Evolutionary conservation across 352 stramenopile genomes (phyloP).

Genomic region (Pythium sukuiense): DNA sequence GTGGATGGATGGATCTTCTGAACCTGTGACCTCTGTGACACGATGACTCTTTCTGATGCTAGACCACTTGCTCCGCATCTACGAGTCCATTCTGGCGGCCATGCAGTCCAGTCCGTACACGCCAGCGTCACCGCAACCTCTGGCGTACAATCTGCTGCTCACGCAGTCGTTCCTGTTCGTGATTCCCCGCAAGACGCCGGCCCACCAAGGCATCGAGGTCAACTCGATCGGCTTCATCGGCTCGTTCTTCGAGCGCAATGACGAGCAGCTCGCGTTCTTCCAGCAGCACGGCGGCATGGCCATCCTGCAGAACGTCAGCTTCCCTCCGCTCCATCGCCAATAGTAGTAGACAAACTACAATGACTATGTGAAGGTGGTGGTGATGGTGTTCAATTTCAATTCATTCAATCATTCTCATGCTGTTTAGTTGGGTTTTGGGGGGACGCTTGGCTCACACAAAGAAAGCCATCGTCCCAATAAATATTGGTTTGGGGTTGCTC

Average conservation of each 20-base stretch:
- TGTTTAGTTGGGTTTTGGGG: background rate
- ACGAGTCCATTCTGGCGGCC: slow-evolving; percentile 44
- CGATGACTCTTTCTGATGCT: background rate
- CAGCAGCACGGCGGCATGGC: slow-evolving; percentile 50
- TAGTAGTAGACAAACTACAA: no score
- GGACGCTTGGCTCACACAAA: no score
- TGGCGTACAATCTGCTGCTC: slow-evolving; percentile 80
- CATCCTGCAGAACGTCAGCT: slow-evolving; percentile 63
- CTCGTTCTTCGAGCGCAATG: slow-evolving; percentile 72
- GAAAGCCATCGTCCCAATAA: slow-evolving; percentile 7
- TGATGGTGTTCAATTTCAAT: slow-evolving; percentile 20
- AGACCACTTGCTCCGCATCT: slow-evolving; percentile 44
- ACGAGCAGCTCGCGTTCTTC: slow-evolving; percentile 60
- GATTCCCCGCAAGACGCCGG: slow-evolving; percentile 54
- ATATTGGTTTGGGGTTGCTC: slow-evolving; percentile 1
- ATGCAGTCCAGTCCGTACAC: slow-evolving; percentile 46
- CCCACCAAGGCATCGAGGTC: slow-evolving; percentile 71
- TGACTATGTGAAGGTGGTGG: no score
- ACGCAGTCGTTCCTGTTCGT: slow-evolving; percentile 75
- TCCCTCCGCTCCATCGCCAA: slow-evolving; percentile 34
- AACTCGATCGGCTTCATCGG: slow-evolving; percentile 86
- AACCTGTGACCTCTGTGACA: background rate
- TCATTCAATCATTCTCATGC: slow-evolving; percentile 21
- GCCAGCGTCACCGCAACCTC: slow-evolving; percentile 24
- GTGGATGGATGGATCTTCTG: background rate